Evolutionary conservation across 2,329 filamentous ascomycete species (phyloP), one percentile per base, ranked within the genome.

Genomic region (Colletotrichum karsti): DNA sequence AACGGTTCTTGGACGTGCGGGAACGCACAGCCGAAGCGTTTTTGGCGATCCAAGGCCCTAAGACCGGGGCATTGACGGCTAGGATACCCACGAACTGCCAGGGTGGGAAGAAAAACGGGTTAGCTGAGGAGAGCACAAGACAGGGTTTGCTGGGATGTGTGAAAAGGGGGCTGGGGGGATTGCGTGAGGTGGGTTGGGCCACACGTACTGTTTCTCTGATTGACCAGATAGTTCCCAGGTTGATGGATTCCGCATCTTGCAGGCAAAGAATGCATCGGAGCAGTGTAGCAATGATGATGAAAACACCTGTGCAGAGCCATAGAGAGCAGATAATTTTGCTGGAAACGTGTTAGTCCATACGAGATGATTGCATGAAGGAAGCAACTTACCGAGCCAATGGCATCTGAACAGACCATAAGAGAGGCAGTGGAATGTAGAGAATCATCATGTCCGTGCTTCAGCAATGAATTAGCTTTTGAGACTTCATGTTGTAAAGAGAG

Each of bases 251-350:
- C 6, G 71, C 72, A 3, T 72, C 66, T 5, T 73, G 70, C 1
- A 75, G 48, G 0, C 72, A 74, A 0, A 76, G 37, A 10, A 74
- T 66, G 4, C 71, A 67, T 0, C 72, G 69, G 9, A 67, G 75
- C 13, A 76, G 71, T 0, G 74, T 74, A 4, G 73, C 73, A 1
- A 72, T 56, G 2, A 76, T 76, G 1, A 76, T 74, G 53, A 76
- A 76, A 7, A 72, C 58, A 2, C 74, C 73, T 0, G 71, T 76
- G 0, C 71, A 76, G 6, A 75, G 69, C 6, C 75, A 73, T 0
- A 76, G 62, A 2, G 73, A 71, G 3, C 74, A 73, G 6, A 73
- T 46, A 4, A 76, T 22, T 72, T 76, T 76, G 28, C 73, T 73
- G 44, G 6, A 30, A 3, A 10, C 6, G 2, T 4, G 13, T 69